Base-by-base conservation (phyloP, 805 yeast species). In the Yarrowia sp. region DNA sequence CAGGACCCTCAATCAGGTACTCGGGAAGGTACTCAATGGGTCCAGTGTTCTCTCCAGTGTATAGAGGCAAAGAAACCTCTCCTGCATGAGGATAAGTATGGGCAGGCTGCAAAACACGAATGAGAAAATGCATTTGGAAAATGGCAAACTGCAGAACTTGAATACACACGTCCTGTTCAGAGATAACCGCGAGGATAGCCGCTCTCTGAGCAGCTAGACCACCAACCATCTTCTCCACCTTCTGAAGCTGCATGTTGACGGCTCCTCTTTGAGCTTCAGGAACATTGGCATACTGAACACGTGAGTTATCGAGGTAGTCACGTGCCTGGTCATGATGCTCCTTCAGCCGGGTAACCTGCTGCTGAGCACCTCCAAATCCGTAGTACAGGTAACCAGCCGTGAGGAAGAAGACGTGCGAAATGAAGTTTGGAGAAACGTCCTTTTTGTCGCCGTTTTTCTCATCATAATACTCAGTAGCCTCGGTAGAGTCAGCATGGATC, bases 341-440 rank as follows among this genome's bases (percentile, higher is more conserved):
- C 67, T 79, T 79, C 36, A 86, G 71, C 66, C 87, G 84, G 48
- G 83, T 85, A 66, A 85, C 84, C 51, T 79, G 80, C 50, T 84
- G 80, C 65, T 83, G 76, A 0, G 88, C 76, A 58, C 98, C 98
- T 28, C 96, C 96, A 45, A 90, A 78, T 47, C 98, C 99, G 76
- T 89, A 95, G 69, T 93, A 92, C 57, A 90, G 75, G 73, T 88
- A 92, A 0, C 96, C 86, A 61, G 88, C 79, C 6, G 92, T 85
- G 65, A 95, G 74, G 71, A 82, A 95, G 75, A 92, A 95, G 71
- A 96, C 88, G 69, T 93, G 95, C 8, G 97, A 86, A n/a, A 95
- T 90, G 74, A 95, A 95, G 71, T 95, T 93, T n/a, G 74, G 42
- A 13, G 66, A 61, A n/a, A 72, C 75, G 31, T 35, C 55, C 8